These are phyloP conservation scores for Ophiocordyceps sinensis DNA, from an alignment of 2,329 filamentous ascomycete genomes.

Conservation along the genomic window DNA sequence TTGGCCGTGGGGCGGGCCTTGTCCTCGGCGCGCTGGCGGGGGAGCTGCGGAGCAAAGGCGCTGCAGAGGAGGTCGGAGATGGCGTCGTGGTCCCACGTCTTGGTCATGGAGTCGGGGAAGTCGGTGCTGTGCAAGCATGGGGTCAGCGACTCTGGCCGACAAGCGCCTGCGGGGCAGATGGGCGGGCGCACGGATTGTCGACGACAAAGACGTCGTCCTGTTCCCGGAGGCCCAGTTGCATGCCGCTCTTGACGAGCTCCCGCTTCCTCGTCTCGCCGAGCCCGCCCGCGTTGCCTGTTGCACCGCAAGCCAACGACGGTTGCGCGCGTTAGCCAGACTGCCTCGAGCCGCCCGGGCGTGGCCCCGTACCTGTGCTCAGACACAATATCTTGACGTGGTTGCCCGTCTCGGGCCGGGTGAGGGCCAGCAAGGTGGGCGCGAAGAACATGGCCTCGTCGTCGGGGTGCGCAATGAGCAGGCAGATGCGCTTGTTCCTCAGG, in stretches of 20 bases:
- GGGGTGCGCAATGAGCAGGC: constrained; percentile 87
- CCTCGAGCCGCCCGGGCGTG: no score
- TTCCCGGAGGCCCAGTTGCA: constrained; percentile 57
- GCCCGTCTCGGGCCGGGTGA: constrained; percentile 63
- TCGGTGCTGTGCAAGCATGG: constrained; percentile 32
- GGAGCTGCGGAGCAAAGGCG: constrained; percentile 57
- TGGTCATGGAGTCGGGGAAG: constrained; percentile 84
- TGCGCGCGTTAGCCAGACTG: background rate
- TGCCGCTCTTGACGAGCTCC: constrained; percentile 70
- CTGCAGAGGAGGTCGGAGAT: constrained; percentile 57
- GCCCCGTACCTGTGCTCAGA: constrained; percentile 59
- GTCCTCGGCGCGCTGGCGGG: constrained; percentile 17
- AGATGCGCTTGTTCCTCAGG: constrained; percentile 71
- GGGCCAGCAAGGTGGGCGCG: constrained; percentile 70
- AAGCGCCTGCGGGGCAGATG: no score
- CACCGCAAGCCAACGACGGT: background rate
- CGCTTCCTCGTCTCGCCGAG: constrained; percentile 69
- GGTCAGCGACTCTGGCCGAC: no score
- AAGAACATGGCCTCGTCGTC: constrained; percentile 99
- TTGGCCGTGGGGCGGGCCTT: constrained; percentile 27
- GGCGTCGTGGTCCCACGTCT: constrained; percentile 56
- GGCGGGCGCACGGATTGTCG: constrained; percentile 49
- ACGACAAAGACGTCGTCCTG: constrained; percentile 76
- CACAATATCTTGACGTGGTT: constrained; percentile 94
- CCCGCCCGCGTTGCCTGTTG: constrained; percentile 65